Evolutionary conservation across 2,329 filamentous ascomycete genomes (phyloP), one percentile per base, ranked within the genome.

Genomic region (Plectosphaerella sp.): DNA sequence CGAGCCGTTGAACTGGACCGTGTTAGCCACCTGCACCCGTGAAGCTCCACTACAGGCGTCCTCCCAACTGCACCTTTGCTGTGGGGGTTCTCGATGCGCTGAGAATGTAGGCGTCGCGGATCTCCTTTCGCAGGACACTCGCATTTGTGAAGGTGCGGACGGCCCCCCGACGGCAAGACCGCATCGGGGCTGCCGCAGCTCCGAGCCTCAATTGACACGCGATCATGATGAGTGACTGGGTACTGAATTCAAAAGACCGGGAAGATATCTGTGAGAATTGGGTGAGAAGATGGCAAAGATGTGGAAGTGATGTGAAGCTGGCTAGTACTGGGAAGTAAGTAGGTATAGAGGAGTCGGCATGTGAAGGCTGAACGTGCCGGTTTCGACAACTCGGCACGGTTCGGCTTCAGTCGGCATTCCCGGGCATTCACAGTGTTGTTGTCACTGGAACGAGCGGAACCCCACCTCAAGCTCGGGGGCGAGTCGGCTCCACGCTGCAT

Each of bases 51-150:
- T 37, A 8, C 28, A 22, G 28, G 14, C 33, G 22, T 9, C 11
- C 4, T 33, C 28, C 11, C 28, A 33, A 11, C 51, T 57, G 48
- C 69, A 94, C 92, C 77, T 94, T 95, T 59, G 86, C 89, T 16
- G 90, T 95, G 2, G 94, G 93, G 48, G 94, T 99, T 62, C 94
- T 82, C 15, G 92, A 83, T 11, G 89, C 94, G 65, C 91, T 92
- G 57, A 99, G 72, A 61, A 99, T 97, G 72, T 97, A 99, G 47
- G 89, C 93, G 69, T 97, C 91, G 64, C 89, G 86, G 50, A 96
- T 81, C 66, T 96, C 87, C 70, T 86, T 75, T 55, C 69, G 70
- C 36, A 75, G 64, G n/a, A 67, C 61, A 41, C 69, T 54, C 49
- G 68, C 65, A 14, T 70, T 72, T 36, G 78, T 79, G 61, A 82